Base-by-base conservation (phyloP, 2,329 filamentous ascomycete genomes). In the Monosporascus sp. region DNA sequence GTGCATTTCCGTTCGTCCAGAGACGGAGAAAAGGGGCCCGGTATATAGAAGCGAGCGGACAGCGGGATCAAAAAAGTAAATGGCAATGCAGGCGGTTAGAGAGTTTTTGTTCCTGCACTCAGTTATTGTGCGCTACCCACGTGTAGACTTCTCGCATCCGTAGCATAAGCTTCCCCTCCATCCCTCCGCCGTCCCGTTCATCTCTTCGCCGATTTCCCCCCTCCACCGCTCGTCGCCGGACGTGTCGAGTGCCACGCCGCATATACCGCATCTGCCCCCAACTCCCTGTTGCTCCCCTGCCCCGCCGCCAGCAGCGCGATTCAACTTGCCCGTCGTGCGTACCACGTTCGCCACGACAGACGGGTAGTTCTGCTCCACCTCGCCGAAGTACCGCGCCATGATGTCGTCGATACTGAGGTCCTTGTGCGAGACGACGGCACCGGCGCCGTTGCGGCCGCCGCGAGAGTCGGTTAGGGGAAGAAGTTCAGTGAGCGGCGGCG, bases 281-380 rank as follows among this genome's bases (percentile, higher is more conserved):
- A 47, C 48, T 22, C 15, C n/a, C n/a, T 15, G 52, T 47, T 62
- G 61, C 11, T 25, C 8, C 27, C 14, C 24, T 15, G 24, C 24
- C 45, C 22, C 11, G 8, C 25, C 24, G 24, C 34, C 22, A 17
- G 20, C 31, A n/a, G 31, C 68, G 25, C 82, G 72, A 46, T 84
- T 76, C 41, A 97, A 77, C 71, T 95, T 96, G 49, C 84, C 86
- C n/a, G 89, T 86, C 36, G 93, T 99, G 57, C 90, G 84, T 5
- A 97, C 93, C 9, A 99, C 94, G 67, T 99, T 99, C 34, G 92
- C 88, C 60, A 99, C 92, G 52, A 97, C 90, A 51, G 89, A 90
- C 3, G 92, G 89, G 65, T 95, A 97, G 54, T 87, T 88, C 59
- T 84, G 82, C 67, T 96, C 92, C 17, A 96, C 90, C 41, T 84